Base-by-base conservation (phyloP, 1,139 yeast species). In the Candida sanyaensis region DNA sequence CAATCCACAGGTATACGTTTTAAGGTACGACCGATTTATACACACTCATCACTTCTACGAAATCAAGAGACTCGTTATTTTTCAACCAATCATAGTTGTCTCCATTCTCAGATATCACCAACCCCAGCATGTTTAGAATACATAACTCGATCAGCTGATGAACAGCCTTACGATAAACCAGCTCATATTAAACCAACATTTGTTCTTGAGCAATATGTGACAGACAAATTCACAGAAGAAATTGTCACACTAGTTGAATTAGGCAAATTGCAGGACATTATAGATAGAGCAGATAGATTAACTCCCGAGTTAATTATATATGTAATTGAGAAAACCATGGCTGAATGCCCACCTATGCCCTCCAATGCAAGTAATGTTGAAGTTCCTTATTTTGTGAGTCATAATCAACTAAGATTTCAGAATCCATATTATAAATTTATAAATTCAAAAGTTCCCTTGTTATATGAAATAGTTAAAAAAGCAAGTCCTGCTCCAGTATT, bases 361-460 rank as follows among this genome's bases (percentile, higher is more conserved):
- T 11, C 37, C n/a, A 26, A 27, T 28, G 30, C 41, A 26, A 17
- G 31, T 8, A 33, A 21, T 21, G 17, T 41, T 10, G 50, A 48
- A 33, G 26, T 21, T 4, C 50, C 50, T 6, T 44, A 42, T 17
- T 44, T 48, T 29, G 6, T 33, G 24, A 40, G 43, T 9, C 23
- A 12, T 12, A 33, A 41, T 4, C 31, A 41, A 11, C 28, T 38
- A 12, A 12, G 26, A 13, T 44, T 34, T 28, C 34, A 37, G 9
- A 24, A 13, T 10, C 43, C 46, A n/a, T 49, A 36, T 39, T 44
- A 49, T 17, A 32, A 36, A 10, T 49, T 42, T 30, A 43, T 49
- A n/a, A 45, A 47, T 37, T 33, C 39, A 26, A 29, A 36, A 43
- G 41, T 49, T 10, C 52, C 52, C 4, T 26, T 39, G 8, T 37